Evolutionary conservation across 2,329 filamentous ascomycete genomes (phyloP).

Genomic region (Monosporascus cannonballus): DNA sequence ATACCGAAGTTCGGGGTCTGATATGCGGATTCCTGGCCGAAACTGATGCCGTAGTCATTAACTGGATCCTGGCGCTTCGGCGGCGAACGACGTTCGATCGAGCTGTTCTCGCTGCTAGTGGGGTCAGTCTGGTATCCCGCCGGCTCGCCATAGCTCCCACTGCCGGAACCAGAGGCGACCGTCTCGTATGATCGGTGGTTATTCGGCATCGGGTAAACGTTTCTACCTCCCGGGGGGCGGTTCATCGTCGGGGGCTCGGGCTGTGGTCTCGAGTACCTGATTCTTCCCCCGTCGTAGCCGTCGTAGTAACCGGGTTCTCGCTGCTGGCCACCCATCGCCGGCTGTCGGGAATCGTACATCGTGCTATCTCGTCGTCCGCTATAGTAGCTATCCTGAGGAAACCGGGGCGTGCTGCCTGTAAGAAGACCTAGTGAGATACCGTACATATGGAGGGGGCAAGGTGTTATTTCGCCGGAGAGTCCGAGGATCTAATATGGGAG

Average conservation of each 20-base stretch:
- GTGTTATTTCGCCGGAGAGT: no score
- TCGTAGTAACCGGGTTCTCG: constrained; percentile 37
- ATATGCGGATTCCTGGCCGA: constrained; percentile 37
- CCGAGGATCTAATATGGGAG: neutral
- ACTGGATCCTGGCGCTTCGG: constrained; percentile 47
- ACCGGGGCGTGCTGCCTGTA: constrained; percentile 34
- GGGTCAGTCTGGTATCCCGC: constrained; percentile 80
- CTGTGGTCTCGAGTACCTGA: constrained; percentile 35
- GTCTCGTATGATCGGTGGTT: constrained; percentile 84
- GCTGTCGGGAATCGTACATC: constrained; percentile 33
- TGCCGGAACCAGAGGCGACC: constrained; percentile 67
- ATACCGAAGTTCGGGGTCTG: constrained; percentile 33
- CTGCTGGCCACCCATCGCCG: constrained; percentile 21
- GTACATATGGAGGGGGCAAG: constrained; percentile 6
- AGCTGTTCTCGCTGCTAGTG: constrained; percentile 84
- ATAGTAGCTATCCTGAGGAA: constrained; percentile 48
- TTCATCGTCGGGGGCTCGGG: constrained; percentile 39
- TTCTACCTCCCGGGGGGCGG: constrained; percentile 32
- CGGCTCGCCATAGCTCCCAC: constrained; percentile 66
- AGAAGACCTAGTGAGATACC: constrained; percentile 6
- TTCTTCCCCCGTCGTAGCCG: constrained; percentile 24
- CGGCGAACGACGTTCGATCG: constrained; percentile 66
- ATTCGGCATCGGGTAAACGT: constrained; percentile 48
- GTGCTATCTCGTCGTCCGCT: constrained; percentile 36
- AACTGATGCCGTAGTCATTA: constrained; percentile 61